Evolutionary conservation across 2,329 filamentous ascomycete genomes (phyloP), one percentile per base, ranked within the genome.

Genomic region (Fusarium sp.): DNA sequence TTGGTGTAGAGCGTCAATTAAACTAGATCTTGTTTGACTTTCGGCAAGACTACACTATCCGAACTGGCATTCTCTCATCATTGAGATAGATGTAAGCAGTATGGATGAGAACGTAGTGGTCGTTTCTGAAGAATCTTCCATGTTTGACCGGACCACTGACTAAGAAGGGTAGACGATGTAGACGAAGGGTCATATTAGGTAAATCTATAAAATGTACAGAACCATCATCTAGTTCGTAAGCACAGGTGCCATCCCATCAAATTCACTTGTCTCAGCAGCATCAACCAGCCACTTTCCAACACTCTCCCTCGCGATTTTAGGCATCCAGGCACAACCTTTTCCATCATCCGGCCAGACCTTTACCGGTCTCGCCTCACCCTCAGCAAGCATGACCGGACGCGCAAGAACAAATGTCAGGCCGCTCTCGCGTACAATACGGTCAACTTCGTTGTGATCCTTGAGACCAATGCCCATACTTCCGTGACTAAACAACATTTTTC

Each of bases 331-430:
- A 13, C 66, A 71, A 0, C 67, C 67, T 21, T 65, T 59, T 6
- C 67, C 67, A 50, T 70, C 59, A 7, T 70, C 64, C 7, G 67
- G 51, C 67, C 67, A 70, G 2, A 69, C 51, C 26, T 58, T 70
- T 0, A 70, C 51, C 7, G 34, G 13, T 12, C 25, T 46, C 3
- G 25, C 63, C 2, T 62, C 54, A 7, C 64, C 67, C 2, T 70
- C 67, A 0, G 26, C 28, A 23, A 70, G 64, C 67, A 70, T 67
- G 19, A 48, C 56, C 0, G 67, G 67, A 1, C 67, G 54, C 6
- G 63, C 30, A 3, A 60, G 51, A 5, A 70, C 67, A 42, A 70
- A 71, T 0, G 19, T 18, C 3, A 70, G 16, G 0, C 58, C 67
- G 1, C 67, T 70, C 1, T 67, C 43, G 0, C 67, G 48, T 0